Conservation (phyloP, 2,329 filamentous ascomycete species). For the Epichloe uncinata region DNA sequence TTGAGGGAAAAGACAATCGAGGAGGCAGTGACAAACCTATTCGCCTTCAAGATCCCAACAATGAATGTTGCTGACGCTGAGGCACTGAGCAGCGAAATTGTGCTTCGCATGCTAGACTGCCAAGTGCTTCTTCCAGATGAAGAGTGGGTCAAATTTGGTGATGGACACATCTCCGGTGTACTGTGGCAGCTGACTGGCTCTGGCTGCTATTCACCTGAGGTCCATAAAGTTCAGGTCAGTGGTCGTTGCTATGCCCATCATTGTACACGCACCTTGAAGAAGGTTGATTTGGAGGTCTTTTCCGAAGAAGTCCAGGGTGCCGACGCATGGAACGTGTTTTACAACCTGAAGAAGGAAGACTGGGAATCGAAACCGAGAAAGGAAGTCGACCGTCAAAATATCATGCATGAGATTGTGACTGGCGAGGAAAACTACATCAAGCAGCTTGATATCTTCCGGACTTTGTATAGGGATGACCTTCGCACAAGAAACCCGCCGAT, state of each 20-base stretch:
- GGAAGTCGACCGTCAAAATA: conserved; percentile 86
- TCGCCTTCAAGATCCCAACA: conserved; percentile 88
- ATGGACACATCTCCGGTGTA: conserved; percentile 71
- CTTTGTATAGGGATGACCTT: conserved; percentile 76
- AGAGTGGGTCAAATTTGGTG: conserved; percentile 92
- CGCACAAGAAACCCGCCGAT: conserved; percentile 61
- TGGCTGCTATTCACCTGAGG: conserved; percentile 77
- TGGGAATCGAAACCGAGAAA: conserved; percentile 63
- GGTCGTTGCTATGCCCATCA: conserved; percentile 88
- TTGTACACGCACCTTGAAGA: conserved; percentile 87
- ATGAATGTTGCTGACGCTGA: conserved; percentile 99
- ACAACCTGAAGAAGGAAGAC: conserved; percentile 67
- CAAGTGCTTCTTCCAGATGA: conserved; percentile 76
- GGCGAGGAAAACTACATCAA: conserved; percentile 86
- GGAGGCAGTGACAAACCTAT: conserved; percentile 77
- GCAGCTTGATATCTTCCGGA: conserved; percentile 72
- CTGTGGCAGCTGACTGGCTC: conserved; percentile 84
- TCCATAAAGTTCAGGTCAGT: conserved; percentile 57
- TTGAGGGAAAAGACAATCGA: conserved; percentile 73
- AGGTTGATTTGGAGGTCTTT: conserved; percentile 72
- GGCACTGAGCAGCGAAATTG: conserved; percentile 63
- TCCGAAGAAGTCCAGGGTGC: conserved; percentile 52
- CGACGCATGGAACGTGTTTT: conserved; percentile 83
- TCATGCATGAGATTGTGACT: conserved; percentile 87
- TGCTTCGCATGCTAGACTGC: conserved; percentile 65